phyloP scores from a whole-genome alignment of 768 basidiomycete genomes.

The Lactarius indigo region DNA sequence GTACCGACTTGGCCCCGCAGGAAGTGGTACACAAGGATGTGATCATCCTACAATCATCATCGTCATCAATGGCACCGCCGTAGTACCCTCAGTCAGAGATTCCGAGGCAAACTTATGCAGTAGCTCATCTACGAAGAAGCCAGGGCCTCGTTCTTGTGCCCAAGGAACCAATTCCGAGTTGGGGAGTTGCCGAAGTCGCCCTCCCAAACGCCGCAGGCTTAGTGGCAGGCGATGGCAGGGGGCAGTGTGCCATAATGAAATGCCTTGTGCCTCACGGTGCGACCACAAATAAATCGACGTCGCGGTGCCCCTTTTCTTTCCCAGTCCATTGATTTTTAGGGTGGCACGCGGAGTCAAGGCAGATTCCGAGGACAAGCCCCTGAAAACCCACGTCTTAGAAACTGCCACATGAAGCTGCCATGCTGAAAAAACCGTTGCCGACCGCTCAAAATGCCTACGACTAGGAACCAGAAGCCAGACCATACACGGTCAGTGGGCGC shows the following conservation, averaged over 20 bases:
- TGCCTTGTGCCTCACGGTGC: neutral
- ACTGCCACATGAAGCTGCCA: neutral
- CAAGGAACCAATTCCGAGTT: neutral
- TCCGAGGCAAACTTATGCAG: too few relatives aligned
- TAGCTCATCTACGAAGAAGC: neutral
- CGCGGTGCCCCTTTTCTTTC: neutral
- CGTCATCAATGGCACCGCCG: too few relatives aligned
- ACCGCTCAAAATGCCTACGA: neutral
- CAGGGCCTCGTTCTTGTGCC: neutral
- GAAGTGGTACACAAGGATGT: too few relatives aligned
- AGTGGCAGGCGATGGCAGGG: neutral
- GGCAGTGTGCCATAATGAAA: too few relatives aligned
- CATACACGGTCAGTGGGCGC: neutral
- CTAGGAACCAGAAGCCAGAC: neutral
- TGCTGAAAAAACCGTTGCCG: neutral
- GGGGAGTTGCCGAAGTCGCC: neutral
- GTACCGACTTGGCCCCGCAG: neutral
- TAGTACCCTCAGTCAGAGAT: too few relatives aligned
- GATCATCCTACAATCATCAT: too few relatives aligned
- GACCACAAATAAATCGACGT: neutral
- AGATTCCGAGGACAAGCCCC: neutral
- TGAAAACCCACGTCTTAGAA: neutral
- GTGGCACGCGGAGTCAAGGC: neutral
- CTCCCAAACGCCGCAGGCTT: neutral
- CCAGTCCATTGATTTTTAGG: too few relatives aligned